These are phyloP conservation scores for Mallotus nudiflorus DNA, from an alignment of 345 rosid species.

Conservation along the genomic window DNA sequence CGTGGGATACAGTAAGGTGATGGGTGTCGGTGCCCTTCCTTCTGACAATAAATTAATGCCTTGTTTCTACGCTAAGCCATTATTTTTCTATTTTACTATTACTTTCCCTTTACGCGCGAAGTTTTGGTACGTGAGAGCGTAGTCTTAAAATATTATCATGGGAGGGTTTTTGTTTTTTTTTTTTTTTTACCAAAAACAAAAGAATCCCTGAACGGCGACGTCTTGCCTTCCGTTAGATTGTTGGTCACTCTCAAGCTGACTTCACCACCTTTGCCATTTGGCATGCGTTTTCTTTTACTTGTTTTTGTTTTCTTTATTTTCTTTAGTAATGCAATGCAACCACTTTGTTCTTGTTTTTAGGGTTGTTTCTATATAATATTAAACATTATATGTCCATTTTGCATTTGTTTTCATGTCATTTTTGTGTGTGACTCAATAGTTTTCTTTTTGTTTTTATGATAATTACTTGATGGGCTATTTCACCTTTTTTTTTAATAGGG, in stretches of 20 bases:
- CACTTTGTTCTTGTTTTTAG: too few species aligned
- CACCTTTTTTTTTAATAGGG: too few species aligned
- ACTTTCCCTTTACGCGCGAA: neutral
- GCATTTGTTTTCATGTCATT: neutral
- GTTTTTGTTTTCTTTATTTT: neutral
- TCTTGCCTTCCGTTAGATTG: neutral
- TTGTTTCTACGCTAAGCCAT: constrained; percentile 9
- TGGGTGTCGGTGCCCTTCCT: constrained; percentile 7
- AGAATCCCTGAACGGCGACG: neutral
- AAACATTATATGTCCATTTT: neutral
- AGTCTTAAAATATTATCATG: too few species aligned
- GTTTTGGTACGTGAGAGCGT: neutral
- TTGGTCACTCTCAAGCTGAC: neutral
- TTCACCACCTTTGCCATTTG: neutral
- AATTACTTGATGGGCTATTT: too few species aligned
- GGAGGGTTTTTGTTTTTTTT: too few species aligned
- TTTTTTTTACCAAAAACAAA: neutral
- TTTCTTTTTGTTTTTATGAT: neutral
- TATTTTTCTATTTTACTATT: neutral
- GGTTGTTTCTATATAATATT: too few species aligned
- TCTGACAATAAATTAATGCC: neutral
- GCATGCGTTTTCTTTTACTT: neutral
- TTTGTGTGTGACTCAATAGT: neutral
- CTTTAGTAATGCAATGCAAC: too few species aligned
- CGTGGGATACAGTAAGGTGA: neutral